A percentile compares a stretch with the other conserved stretches of the same genome.
Conservation (phyloP, 2,329 filamentous ascomycete genomes). For the Scleromitrula shiraiana region DNA sequence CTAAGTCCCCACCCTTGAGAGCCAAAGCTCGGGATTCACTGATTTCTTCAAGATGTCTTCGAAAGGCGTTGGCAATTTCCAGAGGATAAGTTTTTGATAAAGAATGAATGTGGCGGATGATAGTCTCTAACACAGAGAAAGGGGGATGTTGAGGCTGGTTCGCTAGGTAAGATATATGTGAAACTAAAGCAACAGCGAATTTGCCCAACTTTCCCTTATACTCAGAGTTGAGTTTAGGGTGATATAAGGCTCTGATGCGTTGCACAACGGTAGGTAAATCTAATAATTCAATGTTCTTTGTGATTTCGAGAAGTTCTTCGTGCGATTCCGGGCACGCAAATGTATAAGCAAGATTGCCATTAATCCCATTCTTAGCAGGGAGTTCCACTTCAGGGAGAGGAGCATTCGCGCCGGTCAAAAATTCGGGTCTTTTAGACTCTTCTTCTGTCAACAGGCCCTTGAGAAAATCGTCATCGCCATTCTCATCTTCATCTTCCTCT, state of each 20-base stretch:
- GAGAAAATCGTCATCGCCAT: conserved; percentile 63
- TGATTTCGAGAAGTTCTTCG: conserved; percentile 60
- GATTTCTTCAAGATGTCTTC: conserved; percentile 59
- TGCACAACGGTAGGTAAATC: conserved; percentile 75
- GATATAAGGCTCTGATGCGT: conserved; percentile 84
- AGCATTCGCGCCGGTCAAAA: conserved; percentile 38
- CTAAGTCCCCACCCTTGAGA: conserved; percentile 61
- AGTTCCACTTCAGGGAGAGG: conserved; percentile 37
- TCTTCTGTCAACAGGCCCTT: conserved; percentile 56
- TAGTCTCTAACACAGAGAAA: conserved; percentile 64
- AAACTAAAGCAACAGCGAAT: conserved; percentile 59
- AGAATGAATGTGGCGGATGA: conserved; percentile 88
- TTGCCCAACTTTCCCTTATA: conserved; percentile 76
- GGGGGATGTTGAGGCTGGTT: conserved; percentile 39
- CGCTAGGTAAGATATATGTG: conserved; percentile 47
- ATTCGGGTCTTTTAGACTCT: conserved; percentile 46
- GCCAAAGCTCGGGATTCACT: conserved; percentile 40
- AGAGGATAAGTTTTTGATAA: conserved; percentile 78
- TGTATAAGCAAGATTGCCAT: conserved; percentile 65
- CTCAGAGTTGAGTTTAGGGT: conserved; percentile 73
- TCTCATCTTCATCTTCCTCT: conserved; percentile 33
- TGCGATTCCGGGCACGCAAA: conserved; percentile 79
- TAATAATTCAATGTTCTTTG: conserved; percentile 50
- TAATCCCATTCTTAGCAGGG: conserved; percentile 27
- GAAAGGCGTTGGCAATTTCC: conserved; percentile 70